Evolutionary conservation across 306 rosid genomes (phyloP).

Genomic region (Ormosia semicastrata): DNA sequence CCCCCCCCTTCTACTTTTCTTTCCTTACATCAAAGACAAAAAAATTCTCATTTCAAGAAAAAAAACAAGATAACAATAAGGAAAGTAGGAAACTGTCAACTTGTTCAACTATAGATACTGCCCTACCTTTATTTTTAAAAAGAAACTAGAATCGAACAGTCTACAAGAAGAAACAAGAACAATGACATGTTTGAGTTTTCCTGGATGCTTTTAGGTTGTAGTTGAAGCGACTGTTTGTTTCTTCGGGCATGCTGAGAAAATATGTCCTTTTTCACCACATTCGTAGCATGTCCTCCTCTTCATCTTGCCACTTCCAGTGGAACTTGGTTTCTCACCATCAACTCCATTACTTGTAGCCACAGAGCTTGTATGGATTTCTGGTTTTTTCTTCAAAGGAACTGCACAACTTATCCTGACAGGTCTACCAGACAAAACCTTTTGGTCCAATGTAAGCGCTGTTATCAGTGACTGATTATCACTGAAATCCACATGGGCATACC

Average conservation of each 20-base stretch:
- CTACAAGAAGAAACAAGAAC: not conserved
- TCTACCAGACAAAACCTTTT: constrained; percentile 59
- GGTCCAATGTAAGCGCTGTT: constrained; percentile 71
- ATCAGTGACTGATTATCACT: constrained; percentile 58
- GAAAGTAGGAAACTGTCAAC: not conserved
- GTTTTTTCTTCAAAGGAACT: constrained; percentile 65
- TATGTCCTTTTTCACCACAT: constrained; percentile 91
- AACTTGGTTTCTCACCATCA: constrained; percentile 24
- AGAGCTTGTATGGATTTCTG: constrained; percentile 22
- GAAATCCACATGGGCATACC: constrained; percentile 86
- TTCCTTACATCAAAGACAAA: not conserved
- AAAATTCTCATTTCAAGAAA: not conserved
- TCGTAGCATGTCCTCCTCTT: constrained; percentile 84
- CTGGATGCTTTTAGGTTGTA: constrained; percentile 31
- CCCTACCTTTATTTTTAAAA: not conserved
- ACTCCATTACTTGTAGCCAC: constrained; percentile 15
- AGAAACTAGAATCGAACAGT: constrained; percentile 10
- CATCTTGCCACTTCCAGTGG: constrained; percentile 55
- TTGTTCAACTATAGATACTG: not conserved
- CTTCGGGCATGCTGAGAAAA: constrained; percentile 65
- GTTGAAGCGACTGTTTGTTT: constrained; percentile 40
- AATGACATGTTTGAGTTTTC: not conserved
- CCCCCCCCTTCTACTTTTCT: not conserved
- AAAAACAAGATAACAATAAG: not conserved
- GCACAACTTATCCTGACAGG: constrained; percentile 82